Conservation (phyloP, 495 filamentous ascomycete genomes). For the Tuber brumale region DNA sequence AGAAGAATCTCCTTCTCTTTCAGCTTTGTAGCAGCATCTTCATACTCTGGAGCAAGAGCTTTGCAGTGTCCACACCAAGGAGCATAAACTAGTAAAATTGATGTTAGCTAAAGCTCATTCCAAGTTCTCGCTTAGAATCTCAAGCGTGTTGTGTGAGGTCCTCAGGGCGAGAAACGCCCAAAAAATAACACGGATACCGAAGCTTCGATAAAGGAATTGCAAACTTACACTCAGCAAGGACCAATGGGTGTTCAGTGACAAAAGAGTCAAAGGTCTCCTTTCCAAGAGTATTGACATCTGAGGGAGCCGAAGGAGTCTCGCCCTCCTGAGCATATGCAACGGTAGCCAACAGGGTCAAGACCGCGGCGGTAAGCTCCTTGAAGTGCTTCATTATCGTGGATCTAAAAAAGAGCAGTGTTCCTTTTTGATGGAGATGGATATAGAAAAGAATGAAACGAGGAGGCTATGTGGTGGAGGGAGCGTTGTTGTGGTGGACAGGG, state of each 20-base stretch:
- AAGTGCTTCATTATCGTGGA: constrained; percentile 40
- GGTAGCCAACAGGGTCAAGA: constrained; percentile 37
- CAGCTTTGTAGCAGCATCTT: constrained; percentile 83
- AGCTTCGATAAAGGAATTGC: background rate
- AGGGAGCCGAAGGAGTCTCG: constrained; percentile 53
- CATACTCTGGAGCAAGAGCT: constrained; percentile 75
- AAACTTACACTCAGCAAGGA: constrained; percentile 68
- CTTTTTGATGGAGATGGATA: background rate
- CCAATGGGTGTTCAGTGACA: constrained; percentile 73
- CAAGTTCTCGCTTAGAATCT: background rate
- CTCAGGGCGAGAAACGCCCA: background rate
- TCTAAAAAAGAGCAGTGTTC: background rate
- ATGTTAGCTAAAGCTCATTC: constrained; percentile 21
- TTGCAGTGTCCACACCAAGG: constrained; percentile 81
- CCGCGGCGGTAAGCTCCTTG: constrained; percentile 37
- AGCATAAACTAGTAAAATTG: constrained; percentile 53
- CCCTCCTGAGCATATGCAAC: constrained; percentile 54
- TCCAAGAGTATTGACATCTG: constrained; percentile 77
- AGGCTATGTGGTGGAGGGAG: background rate
- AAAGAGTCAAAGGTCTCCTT: constrained; percentile 81
- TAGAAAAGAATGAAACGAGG: constrained; percentile 14
- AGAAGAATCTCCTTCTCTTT: constrained; percentile 93
- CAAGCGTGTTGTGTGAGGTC: background rate
- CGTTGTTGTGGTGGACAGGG: background rate
- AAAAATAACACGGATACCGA: background rate